phyloP scores from a whole-genome alignment of 2,329 filamentous ascomycete species.

The Colletotrichum lindemuthianum region DNA sequence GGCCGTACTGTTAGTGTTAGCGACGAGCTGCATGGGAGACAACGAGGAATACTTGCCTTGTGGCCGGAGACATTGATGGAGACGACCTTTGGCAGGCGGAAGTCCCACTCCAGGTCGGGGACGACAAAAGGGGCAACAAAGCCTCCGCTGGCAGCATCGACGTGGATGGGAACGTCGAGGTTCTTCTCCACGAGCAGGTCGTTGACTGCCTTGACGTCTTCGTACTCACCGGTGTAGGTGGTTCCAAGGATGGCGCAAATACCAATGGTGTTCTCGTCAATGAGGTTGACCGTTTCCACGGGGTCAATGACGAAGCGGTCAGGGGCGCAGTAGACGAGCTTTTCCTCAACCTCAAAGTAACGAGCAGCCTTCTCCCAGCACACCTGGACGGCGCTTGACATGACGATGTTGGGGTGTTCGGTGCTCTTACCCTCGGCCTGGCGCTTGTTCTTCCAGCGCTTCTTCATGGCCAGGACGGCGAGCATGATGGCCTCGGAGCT shows the following conservation, averaged over 20 bases:
- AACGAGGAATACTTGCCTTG: conserved; percentile 62
- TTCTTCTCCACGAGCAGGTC: conserved; percentile 80
- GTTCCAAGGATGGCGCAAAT: conserved; percentile 93
- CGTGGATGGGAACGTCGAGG: conserved; percentile 88
- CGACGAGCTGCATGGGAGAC: neutral
- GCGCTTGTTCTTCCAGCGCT: conserved; percentile 88
- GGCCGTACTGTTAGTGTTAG: conserved; percentile 55
- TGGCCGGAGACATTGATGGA: conserved; percentile 96
- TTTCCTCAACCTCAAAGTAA: conserved; percentile 94
- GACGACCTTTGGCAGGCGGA: conserved; percentile 86
- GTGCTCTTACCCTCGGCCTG: conserved; percentile 83
- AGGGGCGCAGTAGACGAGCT: conserved; percentile 73
- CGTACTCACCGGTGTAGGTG: conserved; percentile 96
- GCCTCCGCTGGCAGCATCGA: conserved; percentile 91
- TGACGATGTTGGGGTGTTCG: conserved; percentile 89
- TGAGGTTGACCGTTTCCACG: conserved; percentile 66
- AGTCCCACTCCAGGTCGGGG: conserved; percentile 89
- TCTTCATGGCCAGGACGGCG: conserved; percentile 91
- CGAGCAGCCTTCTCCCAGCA: conserved; percentile 95
- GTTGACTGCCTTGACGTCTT: conserved; percentile 92
- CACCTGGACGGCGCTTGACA: conserved; percentile 95
- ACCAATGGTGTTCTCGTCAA: conserved; percentile 82
- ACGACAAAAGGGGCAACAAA: conserved; percentile 94
- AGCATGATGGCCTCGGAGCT: conserved; percentile 92
- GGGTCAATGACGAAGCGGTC: conserved; percentile 73